Conservation (phyloP, 257 asterid genomes). For the Nicotiana benthamiana region DNA sequence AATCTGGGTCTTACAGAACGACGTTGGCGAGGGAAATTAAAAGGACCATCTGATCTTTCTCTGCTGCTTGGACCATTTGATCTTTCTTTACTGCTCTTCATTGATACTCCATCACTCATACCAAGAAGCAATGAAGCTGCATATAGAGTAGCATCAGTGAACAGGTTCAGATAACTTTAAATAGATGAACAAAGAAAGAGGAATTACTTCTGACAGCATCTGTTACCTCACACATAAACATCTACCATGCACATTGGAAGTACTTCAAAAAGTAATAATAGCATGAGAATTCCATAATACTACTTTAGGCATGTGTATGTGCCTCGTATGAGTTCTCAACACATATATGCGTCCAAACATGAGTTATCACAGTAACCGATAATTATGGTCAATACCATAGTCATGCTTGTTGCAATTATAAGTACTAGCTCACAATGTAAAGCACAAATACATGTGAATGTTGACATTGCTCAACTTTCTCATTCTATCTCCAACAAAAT, state of each 20-base stretch:
- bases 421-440: not conserved
- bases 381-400: not conserved
- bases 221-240: not conserved
- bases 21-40: conserved; percentile 69
- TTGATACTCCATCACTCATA: conserved; percentile 38
- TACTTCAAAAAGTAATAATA: not conserved
- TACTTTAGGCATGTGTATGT: not conserved
- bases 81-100: conserved; percentile 55
- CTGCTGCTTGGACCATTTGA: conserved; percentile 61
- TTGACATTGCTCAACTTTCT: not conserved
- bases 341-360: not conserved
- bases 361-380: not conserved
- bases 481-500: conserved; percentile 1
- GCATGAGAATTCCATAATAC: not conserved
- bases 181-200: not conserved
- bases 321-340: not conserved
- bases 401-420: not conserved
- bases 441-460: not conserved
- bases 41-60: conserved; percentile 73
- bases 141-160: conserved; percentile 2
- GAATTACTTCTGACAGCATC: not conserved
- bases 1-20: conserved; percentile 89
- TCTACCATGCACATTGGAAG: not conserved
- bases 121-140: conserved; percentile 68
- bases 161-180: not conserved